phyloP scores from a whole-genome alignment of 2,329 filamentous ascomycete species.

The Aureobasidium sp. region DNA sequence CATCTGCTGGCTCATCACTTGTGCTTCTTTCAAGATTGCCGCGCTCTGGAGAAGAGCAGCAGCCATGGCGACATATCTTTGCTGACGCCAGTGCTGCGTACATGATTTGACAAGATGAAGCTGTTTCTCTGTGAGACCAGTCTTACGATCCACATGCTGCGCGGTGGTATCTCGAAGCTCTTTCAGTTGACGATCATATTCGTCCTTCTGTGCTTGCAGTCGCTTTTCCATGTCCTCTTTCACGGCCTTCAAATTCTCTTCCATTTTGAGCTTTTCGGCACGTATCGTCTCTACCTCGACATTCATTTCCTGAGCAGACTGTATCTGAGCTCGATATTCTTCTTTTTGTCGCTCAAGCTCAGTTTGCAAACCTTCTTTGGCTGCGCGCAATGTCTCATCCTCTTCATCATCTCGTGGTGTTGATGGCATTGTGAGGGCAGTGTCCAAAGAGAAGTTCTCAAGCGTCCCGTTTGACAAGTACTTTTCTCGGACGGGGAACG shows the following conservation, averaged over 20 bases:
- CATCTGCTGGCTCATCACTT: slow-evolving; percentile 96
- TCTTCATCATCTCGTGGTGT: slow-evolving; percentile 74
- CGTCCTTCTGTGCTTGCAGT: slow-evolving; percentile 72
- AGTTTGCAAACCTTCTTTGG: slow-evolving; percentile 74
- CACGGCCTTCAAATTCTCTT: slow-evolving; percentile 65
- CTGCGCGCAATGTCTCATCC: slow-evolving; percentile 67
- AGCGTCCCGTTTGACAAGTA: slow-evolving; percentile 82
- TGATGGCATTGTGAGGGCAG: slow-evolving; percentile 85
- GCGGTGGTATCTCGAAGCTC: slow-evolving; percentile 57
- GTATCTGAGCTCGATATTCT: slow-evolving; percentile 71
- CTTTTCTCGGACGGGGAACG: slow-evolving; percentile 84
- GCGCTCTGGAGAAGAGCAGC: slow-evolving; percentile 86
- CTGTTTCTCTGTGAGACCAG: slow-evolving; percentile 64
- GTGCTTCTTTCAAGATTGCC: slow-evolving; percentile 83
- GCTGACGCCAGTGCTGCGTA: slow-evolving; percentile 68
- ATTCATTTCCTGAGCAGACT: slow-evolving; percentile 64
- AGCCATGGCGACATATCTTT: slow-evolving; percentile 88
- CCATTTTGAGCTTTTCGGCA: slow-evolving; percentile 78
- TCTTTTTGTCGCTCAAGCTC: slow-evolving; percentile 80
- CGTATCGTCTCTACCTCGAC: slow-evolving; percentile 77
- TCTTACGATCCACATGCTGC: slow-evolving; percentile 39
- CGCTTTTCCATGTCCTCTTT: slow-evolving; percentile 88
- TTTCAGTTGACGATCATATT: slow-evolving; percentile 77
- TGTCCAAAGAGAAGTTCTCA: slow-evolving; percentile 94
- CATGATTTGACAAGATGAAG: slow-evolving; percentile 60